Evolutionary conservation across 2,329 filamentous ascomycete genomes (phyloP).

Genomic region (Aureobasidium sp.): DNA sequence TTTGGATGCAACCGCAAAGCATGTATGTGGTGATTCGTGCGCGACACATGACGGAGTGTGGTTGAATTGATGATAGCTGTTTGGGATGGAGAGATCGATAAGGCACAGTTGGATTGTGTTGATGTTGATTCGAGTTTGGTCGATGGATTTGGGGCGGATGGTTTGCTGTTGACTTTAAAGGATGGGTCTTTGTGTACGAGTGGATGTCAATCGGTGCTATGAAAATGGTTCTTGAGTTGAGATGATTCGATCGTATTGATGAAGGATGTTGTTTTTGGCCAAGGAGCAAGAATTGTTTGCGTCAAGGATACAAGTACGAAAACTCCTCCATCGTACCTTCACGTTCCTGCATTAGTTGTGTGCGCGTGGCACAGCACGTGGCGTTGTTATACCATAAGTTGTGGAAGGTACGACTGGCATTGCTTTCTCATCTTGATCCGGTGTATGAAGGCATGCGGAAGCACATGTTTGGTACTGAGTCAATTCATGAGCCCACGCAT

Average conservation of each 20-base stretch:
- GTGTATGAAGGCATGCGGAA: not conserved
- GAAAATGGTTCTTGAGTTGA: not conserved
- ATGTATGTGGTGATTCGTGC: not conserved
- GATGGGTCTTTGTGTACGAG: not conserved
- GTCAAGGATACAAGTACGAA: not conserved
- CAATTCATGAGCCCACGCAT: not conserved
- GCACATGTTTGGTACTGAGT: not conserved
- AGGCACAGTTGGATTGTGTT: no score
- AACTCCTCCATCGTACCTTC: not conserved
- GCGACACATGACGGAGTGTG: not conserved
- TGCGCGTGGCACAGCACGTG: constrained; percentile 1
- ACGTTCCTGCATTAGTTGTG: not conserved
- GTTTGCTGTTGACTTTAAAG: not conserved
- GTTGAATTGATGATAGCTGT: not conserved
- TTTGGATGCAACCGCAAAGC: not conserved
- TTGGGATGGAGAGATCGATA: not conserved
- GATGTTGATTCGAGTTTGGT: no score
- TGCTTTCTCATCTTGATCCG: not conserved
- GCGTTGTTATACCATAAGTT: not conserved
- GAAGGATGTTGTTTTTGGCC: not conserved
- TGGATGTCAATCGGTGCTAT: not conserved
- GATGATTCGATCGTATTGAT: not conserved
- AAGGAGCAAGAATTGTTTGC: not conserved
- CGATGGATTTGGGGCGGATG: no score
- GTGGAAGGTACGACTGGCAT: not conserved